Evolutionary conservation across 31 red algal genomes (phyloP).

Genomic region (Odonthalia washingtoniensis): DNA sequence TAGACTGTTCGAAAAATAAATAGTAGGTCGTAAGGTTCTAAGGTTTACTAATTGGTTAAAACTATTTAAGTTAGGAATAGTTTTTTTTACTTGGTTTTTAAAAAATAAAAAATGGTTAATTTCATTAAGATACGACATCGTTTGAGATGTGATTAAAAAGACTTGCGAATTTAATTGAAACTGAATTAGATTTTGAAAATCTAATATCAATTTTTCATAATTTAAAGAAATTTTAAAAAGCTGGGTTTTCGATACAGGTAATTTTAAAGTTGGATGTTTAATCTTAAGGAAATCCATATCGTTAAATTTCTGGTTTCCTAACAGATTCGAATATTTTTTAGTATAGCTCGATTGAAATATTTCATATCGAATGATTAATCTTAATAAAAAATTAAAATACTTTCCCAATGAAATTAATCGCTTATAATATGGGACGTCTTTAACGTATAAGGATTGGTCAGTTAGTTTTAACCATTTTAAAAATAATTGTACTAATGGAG

Average conservation of each 20-base stretch:
- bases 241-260: background rate
- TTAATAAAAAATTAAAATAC: conserved; percentile 22
- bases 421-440: background rate
- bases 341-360: background rate
- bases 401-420: background rate
- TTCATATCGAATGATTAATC: background rate
- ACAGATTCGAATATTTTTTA: no score
- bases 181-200: background rate
- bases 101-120: conserved; percentile 3
- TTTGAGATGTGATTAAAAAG: background rate
- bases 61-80: background rate
- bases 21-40: background rate
- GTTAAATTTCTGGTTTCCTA: background rate
- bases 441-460: background rate
- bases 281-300: background rate
- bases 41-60: background rate
- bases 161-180: background rate
- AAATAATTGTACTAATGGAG: background rate
- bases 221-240: background rate
- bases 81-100: conserved; percentile 1
- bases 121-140: background rate
- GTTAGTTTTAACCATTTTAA: conserved; percentile 10
- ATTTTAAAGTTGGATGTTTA: background rate
- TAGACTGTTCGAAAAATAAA: conserved; percentile 24
- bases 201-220: background rate